Evolutionary conservation across 768 basidiomycete species (phyloP).

Genomic region (Trametes meyenii): DNA sequence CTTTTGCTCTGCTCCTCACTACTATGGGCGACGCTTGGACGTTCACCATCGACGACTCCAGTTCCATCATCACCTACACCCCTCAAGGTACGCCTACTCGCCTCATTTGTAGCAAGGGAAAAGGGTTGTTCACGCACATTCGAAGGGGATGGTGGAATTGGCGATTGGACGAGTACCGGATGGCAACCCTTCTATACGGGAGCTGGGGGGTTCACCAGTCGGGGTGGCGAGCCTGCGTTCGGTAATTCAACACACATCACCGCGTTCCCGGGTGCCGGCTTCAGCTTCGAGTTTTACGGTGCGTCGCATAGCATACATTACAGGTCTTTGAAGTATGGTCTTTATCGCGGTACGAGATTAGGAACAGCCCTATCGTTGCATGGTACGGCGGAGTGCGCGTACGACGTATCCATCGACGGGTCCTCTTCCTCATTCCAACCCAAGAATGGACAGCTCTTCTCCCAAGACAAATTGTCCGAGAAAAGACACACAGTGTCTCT

Average conservation of each 20-base stretch:
- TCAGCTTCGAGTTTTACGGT: slow-evolving; percentile 34
- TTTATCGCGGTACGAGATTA: slow-evolving; percentile 28
- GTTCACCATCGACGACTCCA: slow-evolving; percentile 30
- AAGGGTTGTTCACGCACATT: neutral
- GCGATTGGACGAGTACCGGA: slow-evolving; percentile 17
- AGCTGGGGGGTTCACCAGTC: slow-evolving; percentile 13
- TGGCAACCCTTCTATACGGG: slow-evolving; percentile 25
- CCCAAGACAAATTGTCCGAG: slow-evolving; percentile 47
- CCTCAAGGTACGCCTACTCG: slow-evolving; percentile 26
- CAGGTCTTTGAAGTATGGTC: no score
- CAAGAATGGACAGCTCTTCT: slow-evolving; percentile 43
- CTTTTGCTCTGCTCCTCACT: no score
- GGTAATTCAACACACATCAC: slow-evolving; percentile 26
- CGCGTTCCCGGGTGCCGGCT: slow-evolving; percentile 28
- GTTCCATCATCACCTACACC: slow-evolving; percentile 23
- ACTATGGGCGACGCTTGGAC: slow-evolving; percentile 19
- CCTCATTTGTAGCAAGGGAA: neutral
- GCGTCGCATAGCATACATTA: neutral
- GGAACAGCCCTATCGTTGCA: slow-evolving; percentile 65
- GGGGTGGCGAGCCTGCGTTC: slow-evolving; percentile 13
- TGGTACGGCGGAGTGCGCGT: slow-evolving; percentile 49
- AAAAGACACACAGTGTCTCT: slow-evolving; percentile 58
- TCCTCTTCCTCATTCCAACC: slow-evolving; percentile 1
- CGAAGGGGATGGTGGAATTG: slow-evolving; percentile 24
- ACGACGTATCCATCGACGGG: slow-evolving; percentile 55